phyloP scores from a whole-genome alignment of 1,284 basidiomycete species.

The Marasmius oreades region DNA sequence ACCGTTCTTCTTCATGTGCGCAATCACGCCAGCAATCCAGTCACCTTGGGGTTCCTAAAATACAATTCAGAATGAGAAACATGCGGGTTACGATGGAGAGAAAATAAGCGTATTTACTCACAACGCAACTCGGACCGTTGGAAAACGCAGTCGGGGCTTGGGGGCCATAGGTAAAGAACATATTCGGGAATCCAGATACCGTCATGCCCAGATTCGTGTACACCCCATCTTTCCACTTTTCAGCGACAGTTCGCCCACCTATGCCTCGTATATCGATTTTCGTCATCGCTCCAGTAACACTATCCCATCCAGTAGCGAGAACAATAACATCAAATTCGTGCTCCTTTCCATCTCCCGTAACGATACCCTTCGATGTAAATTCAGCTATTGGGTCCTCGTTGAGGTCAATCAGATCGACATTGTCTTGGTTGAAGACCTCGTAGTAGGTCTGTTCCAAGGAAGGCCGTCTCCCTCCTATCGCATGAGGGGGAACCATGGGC shows the following conservation, averaged over 20 bases:
- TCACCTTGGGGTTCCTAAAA: constrained; percentile 5
- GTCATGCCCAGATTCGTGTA: constrained; percentile 8
- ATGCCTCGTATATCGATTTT: constrained; percentile 3
- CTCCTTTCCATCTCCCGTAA: constrained; percentile 3
- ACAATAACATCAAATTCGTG: constrained; percentile 11
- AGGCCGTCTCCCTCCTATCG: constrained; percentile 18
- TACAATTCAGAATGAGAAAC: not conserved
- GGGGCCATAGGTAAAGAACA: constrained; percentile 6
- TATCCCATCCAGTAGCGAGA: constrained; percentile 8
- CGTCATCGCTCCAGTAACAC: not conserved
- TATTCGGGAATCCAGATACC: constrained; percentile 4
- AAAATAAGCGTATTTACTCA: not conserved
- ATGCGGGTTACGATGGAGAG: not conserved
- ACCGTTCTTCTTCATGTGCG: not conserved
- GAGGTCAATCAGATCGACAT: constrained; percentile 21
- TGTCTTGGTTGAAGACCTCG: constrained; percentile 23
- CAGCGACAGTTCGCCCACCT: not conserved
- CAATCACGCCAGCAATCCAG: constrained; percentile 1
- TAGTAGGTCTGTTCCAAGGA: constrained; percentile 20
- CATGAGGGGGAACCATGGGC: constrained; percentile 18
- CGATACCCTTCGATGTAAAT: constrained; percentile 9
- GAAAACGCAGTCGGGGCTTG: constrained; percentile 3
- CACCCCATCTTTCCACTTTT: constrained; percentile 7
- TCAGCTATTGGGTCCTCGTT: constrained; percentile 13
- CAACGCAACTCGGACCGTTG: constrained; percentile 2